Evolutionary conservation across 345 rosid species (phyloP), one percentile per base, ranked within the genome.

Genomic region (Xanthoceras sorbifolium): DNA sequence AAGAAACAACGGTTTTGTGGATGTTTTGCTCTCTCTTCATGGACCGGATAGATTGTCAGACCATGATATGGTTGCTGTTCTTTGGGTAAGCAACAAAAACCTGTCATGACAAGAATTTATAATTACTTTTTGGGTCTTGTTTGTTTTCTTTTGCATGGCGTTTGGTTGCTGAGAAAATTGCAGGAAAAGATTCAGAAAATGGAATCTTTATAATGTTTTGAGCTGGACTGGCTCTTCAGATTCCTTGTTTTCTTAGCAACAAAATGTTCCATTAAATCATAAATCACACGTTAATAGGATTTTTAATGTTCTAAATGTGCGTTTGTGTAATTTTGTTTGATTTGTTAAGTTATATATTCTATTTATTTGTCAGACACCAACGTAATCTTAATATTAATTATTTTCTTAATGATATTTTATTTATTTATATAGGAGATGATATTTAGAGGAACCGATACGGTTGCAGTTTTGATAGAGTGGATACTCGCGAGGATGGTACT

Each of bases 371-470:
- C 36, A 1, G 36, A 32, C 36, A 42, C 46, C 46, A 42, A 0
- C 6, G 1, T 28, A 73, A 67, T 48, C 14, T 50, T 63, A 61
- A 20, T 25, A 59, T 26, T 32, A 32, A 20, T 74, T 57, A 61
- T 23, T 32, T 48, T 15, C 9, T 64, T 23, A 31, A 32, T 54
- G 14, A 11, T 34, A 7, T n/a, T 28, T n/a, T 28, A 26, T 32
- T 70, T 15, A 7, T 15, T 76, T 26, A 14, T 15, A 70, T 61
- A 88, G 91, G 91, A 88, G 78, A 86, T 88, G 89, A 85, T 88
- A 26, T 88, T 88, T 38, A 79, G 91, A 71, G 91, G 91, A 61
- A 88, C 91, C 10, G 91, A 88, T 76, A 85, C 91, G 0, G 86
- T 85, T 38, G 91, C 88, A 4, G 84, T 88, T 48, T 54, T 88